Evolutionary conservation across 1,284 basidiomycete genomes (phyloP).

Genomic region (Cryptococcus wingfieldii): DNA sequence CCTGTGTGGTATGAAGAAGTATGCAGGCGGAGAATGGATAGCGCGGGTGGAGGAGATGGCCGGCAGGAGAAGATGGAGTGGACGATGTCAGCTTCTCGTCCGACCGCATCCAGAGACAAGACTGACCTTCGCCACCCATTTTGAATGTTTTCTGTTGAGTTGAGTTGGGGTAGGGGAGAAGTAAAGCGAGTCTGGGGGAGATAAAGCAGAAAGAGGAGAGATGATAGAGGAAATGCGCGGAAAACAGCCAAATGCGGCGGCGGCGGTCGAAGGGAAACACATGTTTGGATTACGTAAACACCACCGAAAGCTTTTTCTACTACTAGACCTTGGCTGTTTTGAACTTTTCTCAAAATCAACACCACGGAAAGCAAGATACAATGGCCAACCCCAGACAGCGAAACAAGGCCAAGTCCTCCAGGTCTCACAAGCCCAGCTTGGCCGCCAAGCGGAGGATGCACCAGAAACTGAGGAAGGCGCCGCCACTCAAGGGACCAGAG

Average conservation of each 20-base stretch:
- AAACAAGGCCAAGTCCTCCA: slow-evolving; percentile 40
- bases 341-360: not conserved
- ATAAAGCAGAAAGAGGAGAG: not conserved
- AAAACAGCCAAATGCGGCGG: not conserved
- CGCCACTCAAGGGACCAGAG: slow-evolving; percentile 77
- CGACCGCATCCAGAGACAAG: not conserved
- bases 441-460: slow-evolving; percentile 37
- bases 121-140: slow-evolving; percentile 47
- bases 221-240: not conserved
- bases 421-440: slow-evolving; percentile 31
- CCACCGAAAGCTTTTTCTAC: not conserved
- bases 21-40: not conserved
- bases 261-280: not conserved
- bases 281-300: not conserved
- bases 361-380: slow-evolving; percentile 3
- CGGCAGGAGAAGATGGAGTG: not conserved
- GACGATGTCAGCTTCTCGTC: not conserved
- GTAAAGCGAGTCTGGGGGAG: not conserved
- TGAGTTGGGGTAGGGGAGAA: not conserved
- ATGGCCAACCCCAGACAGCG: slow-evolving; percentile 92
- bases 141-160: slow-evolving; percentile 11
- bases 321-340: not conserved
- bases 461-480: slow-evolving; percentile 58
- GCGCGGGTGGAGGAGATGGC: not conserved
- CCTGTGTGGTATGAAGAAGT: slow-evolving; percentile 52